phyloP scores from a whole-genome alignment of 2,329 filamentous ascomycete species.

The Fusarium sp. region DNA sequence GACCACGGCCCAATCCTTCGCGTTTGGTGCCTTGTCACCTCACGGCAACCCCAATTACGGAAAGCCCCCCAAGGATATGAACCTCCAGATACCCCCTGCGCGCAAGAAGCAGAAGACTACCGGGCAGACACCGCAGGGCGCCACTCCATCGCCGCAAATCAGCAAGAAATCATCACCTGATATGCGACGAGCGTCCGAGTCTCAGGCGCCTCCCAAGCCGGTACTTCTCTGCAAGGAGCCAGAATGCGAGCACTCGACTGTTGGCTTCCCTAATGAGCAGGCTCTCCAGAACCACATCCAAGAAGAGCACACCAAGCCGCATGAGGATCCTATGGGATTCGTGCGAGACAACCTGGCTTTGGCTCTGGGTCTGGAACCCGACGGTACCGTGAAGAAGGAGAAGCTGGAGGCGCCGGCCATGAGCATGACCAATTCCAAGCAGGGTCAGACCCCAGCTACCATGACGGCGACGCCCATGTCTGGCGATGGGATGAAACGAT shows the following conservation, averaged over 20 bases:
- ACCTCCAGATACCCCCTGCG: conserved; percentile 66
- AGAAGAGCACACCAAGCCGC: conserved; percentile 70
- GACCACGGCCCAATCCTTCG: conserved; percentile 67
- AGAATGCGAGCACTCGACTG: conserved; percentile 64
- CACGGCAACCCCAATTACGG: conserved; percentile 69
- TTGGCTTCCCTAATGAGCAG: conserved; percentile 67
- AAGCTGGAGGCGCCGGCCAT: conserved; percentile 54
- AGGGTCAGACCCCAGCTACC: conserved; percentile 61
- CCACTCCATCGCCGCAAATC: conserved; percentile 62
- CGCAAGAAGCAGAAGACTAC: conserved; percentile 69
- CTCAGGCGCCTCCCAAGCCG: conserved; percentile 52
- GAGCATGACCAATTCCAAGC: conserved; percentile 58
- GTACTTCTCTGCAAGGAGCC: conserved; percentile 64
- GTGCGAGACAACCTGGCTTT: conserved; percentile 62
- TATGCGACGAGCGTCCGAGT: conserved; percentile 48
- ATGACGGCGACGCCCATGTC: conserved; percentile 63
- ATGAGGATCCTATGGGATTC: conserved; percentile 67
- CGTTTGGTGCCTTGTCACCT: conserved; percentile 67
- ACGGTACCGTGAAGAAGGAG: conserved; percentile 58
- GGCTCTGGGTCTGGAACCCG: conserved; percentile 63
- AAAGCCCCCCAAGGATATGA: conserved; percentile 62
- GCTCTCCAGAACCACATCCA: conserved; percentile 64
- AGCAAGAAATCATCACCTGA: conserved; percentile 63
- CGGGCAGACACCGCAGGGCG: conserved; percentile 52
- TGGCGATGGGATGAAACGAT: conserved; percentile 63